Evolutionary conservation across 306 rosid species (phyloP).

Genomic region (Ammopiptanthus mongolicus): DNA sequence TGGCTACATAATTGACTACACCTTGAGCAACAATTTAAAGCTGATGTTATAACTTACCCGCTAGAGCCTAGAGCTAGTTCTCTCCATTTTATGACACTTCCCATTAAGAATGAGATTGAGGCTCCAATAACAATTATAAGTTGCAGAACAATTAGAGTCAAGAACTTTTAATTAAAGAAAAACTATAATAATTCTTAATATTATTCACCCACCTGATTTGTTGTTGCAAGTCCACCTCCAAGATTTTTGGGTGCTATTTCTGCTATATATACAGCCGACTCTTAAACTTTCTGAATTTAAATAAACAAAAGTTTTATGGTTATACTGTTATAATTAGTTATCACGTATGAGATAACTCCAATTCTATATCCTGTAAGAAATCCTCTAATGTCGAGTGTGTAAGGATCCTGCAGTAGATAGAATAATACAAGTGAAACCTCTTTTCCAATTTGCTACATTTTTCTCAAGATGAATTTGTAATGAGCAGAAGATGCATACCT

Average conservation of each 20-base stretch:
- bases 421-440: slow-evolving; percentile 11
- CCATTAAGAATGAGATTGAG: slow-evolving; percentile 54
- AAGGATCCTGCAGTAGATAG: slow-evolving; percentile 40
- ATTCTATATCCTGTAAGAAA: slow-evolving; percentile 71
- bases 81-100: slow-evolving; percentile 43
- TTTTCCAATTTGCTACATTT: background rate
- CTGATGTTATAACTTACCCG: no score
- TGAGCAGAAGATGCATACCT: slow-evolving; percentile 29
- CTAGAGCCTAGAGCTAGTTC: no score
- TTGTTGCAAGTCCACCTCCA: slow-evolving; percentile 63
- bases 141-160: slow-evolving; percentile 33
- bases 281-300: background rate
- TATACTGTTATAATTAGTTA: slow-evolving; percentile 26
- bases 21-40: no score
- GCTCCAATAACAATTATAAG: slow-evolving; percentile 69
- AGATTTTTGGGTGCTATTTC: slow-evolving; percentile 71
- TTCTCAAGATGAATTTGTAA: background rate
- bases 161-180: background rate
- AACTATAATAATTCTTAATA: background rate
- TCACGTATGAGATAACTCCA: slow-evolving; percentile 79
- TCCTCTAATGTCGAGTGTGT: slow-evolving; percentile 59
- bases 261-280: slow-evolving; percentile 49
- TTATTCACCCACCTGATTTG: slow-evolving; percentile 42
- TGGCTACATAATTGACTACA: no score
- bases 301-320: background rate